Conservation (phyloP, 1,139 yeast species). For the Blastobotrys arbuscula region DNA sequence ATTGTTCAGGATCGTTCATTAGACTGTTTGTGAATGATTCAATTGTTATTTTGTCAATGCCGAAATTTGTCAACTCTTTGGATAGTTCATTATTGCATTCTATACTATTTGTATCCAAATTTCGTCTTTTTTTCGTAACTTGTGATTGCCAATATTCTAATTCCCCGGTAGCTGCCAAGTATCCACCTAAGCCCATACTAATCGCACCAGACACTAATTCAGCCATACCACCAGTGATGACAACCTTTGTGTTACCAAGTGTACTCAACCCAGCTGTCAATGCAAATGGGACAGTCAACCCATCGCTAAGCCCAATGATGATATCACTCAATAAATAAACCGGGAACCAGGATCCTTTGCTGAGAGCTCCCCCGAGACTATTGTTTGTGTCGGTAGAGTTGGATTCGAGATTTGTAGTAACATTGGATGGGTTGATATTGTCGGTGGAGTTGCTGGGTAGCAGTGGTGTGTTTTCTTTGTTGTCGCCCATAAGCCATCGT, state of each 20-base stretch:
- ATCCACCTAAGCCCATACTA: conserved; percentile 82
- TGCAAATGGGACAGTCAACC: conserved; percentile 80
- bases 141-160: conserved; percentile 46
- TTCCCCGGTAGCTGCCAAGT: conserved; percentile 72
- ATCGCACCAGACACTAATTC: conserved; percentile 82
- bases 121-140: conserved; percentile 57
- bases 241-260: conserved; percentile 65
- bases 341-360: conserved; percentile 17
- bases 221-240: conserved; percentile 81
- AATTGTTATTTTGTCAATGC: conserved; percentile 60
- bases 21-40: conserved; percentile 56
- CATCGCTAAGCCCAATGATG: conserved; percentile 78
- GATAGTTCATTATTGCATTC: conserved; percentile 50
- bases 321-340: conserved; percentile 72
- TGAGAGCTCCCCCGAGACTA: neutral
- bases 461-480: neutral
- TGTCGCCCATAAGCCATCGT: neutral
- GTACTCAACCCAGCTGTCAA: conserved; percentile 76
- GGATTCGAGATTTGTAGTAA: too few relatives aligned
- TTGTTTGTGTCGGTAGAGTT: neutral
- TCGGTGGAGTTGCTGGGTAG: neutral
- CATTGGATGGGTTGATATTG: too few relatives aligned
- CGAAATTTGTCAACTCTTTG: conserved; percentile 61
- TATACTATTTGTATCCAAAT: conserved; percentile 52
- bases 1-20: conserved; percentile 49